Evolutionary conservation across 192 early-diverging fungal species (phyloP), one percentile per base, ranked within the genome.

Genomic region (Umbelopsis isabellina): DNA sequence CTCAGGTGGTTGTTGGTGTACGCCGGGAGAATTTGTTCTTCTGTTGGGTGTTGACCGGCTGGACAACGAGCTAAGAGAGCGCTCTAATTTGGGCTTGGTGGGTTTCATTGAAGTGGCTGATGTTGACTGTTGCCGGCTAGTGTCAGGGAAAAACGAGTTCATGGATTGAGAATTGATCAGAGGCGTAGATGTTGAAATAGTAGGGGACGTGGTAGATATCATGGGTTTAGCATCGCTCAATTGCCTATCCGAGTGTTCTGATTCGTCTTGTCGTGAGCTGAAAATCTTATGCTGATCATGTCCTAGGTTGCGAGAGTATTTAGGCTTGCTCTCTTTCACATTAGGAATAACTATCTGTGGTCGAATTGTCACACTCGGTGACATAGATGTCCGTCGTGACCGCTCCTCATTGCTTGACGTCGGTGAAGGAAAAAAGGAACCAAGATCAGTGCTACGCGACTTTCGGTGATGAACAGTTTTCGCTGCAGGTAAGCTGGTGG

Each of bases 151-250:
- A 41, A 41, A 41, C 10, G 37, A 41, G 37, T 41, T 41, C 37
- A 41, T 33, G 55, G 30, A 61, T 35, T 35, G 25, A 8, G 55
- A 61, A 35, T n/a, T 27, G n/a, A 35, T 35, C 4, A 77, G 33
- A 18, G 75, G 75, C 1, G 71, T 69, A 10, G 75, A 72, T 41
- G 23, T 69, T 15, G 73, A 74, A 7, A 77, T 69, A 15, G 75
- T 61, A 20, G 76, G 72, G 3, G 73, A 72, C 18, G 76, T 78
- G 18, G 76, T 73, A 7, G 76, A 73, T 8, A 78, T 49, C 44
- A 78, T 51, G 8, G 76, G 76, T 37, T 69, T 55, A 2, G 67
- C 69, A 47, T 51, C 61, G 15, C 68, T 65, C 4, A 78, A 21
- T 25, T 35, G 18, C 55, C 55, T 35, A 12, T 61, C 55, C 25